These are phyloP conservation scores for Trichoderma sp. DNA, from an alignment of 2,329 filamentous ascomycete species.

Conservation along the genomic window DNA sequence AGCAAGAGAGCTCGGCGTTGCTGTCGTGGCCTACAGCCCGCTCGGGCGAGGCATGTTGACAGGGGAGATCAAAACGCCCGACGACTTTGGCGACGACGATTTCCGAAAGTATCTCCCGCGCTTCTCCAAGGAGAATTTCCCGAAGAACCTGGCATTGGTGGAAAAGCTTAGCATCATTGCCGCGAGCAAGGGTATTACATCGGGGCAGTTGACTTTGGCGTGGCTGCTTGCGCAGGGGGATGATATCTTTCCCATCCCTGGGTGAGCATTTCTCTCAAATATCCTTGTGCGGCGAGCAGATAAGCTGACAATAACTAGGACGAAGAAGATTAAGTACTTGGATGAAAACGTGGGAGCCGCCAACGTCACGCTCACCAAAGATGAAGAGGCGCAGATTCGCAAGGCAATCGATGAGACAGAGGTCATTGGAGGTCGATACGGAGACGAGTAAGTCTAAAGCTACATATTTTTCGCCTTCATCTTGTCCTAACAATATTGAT, in stretches of 20 bases:
- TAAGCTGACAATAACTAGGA: slow-evolving; percentile 33
- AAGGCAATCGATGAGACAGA: slow-evolving; percentile 36
- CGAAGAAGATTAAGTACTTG: slow-evolving; percentile 52
- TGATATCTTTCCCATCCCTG: slow-evolving; percentile 63
- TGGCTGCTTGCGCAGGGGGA: slow-evolving; percentile 65
- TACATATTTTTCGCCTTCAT: too few species aligned
- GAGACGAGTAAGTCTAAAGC: slow-evolving; percentile 21
- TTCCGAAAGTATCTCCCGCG: slow-evolving; percentile 41
- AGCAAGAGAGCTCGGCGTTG: slow-evolving; percentile 61
- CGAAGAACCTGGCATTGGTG: slow-evolving; percentile 58
- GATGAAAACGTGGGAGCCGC: slow-evolving; percentile 50
- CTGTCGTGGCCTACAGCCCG: slow-evolving; percentile 62
- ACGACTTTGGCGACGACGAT: slow-evolving; percentile 50
- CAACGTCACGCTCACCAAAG: slow-evolving; percentile 39
- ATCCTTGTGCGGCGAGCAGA: neutral
- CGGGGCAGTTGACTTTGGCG: slow-evolving; percentile 63
- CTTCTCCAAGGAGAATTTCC: slow-evolving; percentile 33
- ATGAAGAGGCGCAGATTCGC: slow-evolving; percentile 44
- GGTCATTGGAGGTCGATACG: slow-evolving; percentile 36
- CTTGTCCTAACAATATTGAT: neutral
- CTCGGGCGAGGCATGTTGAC: slow-evolving; percentile 63
- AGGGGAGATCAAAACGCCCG: slow-evolving; percentile 50
- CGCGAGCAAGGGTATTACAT: slow-evolving; percentile 56
- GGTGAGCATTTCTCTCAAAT: slow-evolving; percentile 30
- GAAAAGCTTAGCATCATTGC: slow-evolving; percentile 55